Evolutionary conservation across 305 asterid species (phyloP), one percentile per base, ranked within the genome.

Genomic region (Vinca major): DNA sequence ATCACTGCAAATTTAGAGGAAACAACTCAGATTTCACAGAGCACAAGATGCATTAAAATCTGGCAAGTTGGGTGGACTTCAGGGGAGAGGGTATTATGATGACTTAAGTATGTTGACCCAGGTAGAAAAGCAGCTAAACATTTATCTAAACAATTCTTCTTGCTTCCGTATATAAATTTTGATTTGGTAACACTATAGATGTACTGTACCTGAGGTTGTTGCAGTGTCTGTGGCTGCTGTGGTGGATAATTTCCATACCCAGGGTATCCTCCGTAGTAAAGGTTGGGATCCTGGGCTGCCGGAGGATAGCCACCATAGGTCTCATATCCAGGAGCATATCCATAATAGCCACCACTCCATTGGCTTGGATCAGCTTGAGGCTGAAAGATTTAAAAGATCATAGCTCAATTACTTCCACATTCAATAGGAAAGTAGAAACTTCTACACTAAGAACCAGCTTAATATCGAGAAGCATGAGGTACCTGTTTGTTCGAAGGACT

Each of bases 401-500:
- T 19, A 17, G 20, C 7, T 3, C 48, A 39, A 43, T 4, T 1
- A 14, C 3, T 60, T 6, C 57, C 63, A 47, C 40, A 47, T 36
- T 37, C 56, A 69, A 13, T 26, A 26, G 13, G 16, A 48, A 63
- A 62, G 1, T 10, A 12, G 4, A 12, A 50, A 7, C 2, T 39
- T 26, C 67, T 5, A 37, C 33, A 26, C 33, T 26, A 26, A 26
- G 33, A 26, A 26, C 33, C 33, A 26, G 33, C 33, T 26, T 26
- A 26, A 26, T 49, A 4, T 57, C 5, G 39, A 48, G 53, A 5
- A 6, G 19, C 53, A 65, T 36, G 11, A 62, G n/a, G 21, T 48
- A 75, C 83, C 84, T 77, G 84, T 71, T 73, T 76, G 77, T 85
- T 92, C 53, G 96, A 84, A 68, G 92, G 92, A 79, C 90, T 89